Conservation (phyloP, 176 grass and related monocot genomes). For the Ananas comosus region DNA sequence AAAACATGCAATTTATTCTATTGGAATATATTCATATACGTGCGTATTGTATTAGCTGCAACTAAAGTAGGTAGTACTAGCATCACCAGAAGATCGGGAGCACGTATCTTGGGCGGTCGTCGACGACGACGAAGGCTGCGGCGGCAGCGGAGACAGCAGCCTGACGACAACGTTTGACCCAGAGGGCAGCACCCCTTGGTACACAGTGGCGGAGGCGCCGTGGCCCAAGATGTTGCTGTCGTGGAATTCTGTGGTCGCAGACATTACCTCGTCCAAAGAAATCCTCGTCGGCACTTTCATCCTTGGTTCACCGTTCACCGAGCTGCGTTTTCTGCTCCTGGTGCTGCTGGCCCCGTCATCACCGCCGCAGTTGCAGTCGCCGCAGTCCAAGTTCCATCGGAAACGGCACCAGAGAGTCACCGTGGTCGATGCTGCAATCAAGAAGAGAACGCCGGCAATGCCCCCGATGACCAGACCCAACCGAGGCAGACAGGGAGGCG, state of each 20-base stretch:
- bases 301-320: slow-evolving; percentile 8
- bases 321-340: no score
- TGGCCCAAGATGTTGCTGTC: slow-evolving; percentile 45
- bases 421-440: not conserved
- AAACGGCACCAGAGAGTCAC: slow-evolving; percentile 1
- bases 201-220: slow-evolving; percentile 56
- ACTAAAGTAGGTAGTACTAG: no score
- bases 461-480: slow-evolving; percentile 17
- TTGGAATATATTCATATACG: no score
- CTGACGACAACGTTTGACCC: slow-evolving; percentile 52
- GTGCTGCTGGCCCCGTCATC: slow-evolving; percentile 21
- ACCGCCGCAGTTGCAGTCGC: slow-evolving; percentile 15
- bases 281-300: slow-evolving; percentile 17
- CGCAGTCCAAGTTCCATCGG: slow-evolving; percentile 1
- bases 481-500: not conserved
- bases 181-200: slow-evolving; percentile 36
- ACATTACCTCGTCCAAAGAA: slow-evolving; percentile 45
- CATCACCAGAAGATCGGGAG: no score
- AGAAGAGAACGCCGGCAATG: slow-evolving; percentile 16
- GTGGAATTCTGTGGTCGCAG: slow-evolving; percentile 38
- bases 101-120: no score
- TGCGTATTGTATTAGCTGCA: no score
- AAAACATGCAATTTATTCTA: no score
- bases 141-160: no score
- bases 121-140: no score